Conservation (phyloP, 179 eudicot genomes). For the Sideroxylon spinosum region DNA sequence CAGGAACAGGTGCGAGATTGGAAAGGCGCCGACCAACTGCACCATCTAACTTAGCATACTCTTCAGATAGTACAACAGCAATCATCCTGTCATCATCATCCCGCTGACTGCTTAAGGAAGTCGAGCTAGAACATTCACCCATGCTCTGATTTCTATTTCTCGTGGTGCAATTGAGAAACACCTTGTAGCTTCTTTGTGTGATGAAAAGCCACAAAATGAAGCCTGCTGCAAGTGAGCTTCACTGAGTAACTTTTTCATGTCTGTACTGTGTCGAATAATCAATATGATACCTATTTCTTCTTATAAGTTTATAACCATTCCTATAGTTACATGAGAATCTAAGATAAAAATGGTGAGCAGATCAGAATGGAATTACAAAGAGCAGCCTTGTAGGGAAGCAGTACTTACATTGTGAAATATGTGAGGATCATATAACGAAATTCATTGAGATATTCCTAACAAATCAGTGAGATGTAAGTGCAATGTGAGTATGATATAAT, state of each 20-base stretch:
- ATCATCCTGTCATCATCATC: slow-evolving; percentile 82
- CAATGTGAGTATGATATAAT: background rate
- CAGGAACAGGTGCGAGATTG: slow-evolving; percentile 70
- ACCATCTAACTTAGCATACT: slow-evolving; percentile 63
- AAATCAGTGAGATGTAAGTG: background rate
- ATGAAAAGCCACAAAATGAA: background rate
- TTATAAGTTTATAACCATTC: background rate
- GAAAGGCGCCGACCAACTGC: slow-evolving; percentile 68
- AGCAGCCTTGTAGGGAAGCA: background rate
- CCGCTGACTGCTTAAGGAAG: slow-evolving; percentile 61
- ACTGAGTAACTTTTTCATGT: background rate
- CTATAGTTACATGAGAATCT: background rate
- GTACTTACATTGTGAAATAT: background rate
- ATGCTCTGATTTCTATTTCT: slow-evolving; percentile 34
- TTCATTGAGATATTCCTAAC: background rate
- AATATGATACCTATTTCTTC: slow-evolving; percentile 3
- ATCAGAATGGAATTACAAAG: background rate
- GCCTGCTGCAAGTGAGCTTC: slow-evolving; percentile 3
- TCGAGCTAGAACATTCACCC: slow-evolving; percentile 67
- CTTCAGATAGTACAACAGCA: slow-evolving; percentile 74
- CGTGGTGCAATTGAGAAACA: slow-evolving; percentile 11
- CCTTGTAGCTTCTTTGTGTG: slow-evolving; percentile 10
- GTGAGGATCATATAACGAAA: background rate
- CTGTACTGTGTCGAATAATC: background rate
- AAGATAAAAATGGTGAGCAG: background rate